Percentiles rank a stretch among this genome's conserved stretches.
Evolutionary conservation across 2,329 filamentous ascomycete species (phyloP).

Genomic region (Neoscytalidium dimidiatum): DNA sequence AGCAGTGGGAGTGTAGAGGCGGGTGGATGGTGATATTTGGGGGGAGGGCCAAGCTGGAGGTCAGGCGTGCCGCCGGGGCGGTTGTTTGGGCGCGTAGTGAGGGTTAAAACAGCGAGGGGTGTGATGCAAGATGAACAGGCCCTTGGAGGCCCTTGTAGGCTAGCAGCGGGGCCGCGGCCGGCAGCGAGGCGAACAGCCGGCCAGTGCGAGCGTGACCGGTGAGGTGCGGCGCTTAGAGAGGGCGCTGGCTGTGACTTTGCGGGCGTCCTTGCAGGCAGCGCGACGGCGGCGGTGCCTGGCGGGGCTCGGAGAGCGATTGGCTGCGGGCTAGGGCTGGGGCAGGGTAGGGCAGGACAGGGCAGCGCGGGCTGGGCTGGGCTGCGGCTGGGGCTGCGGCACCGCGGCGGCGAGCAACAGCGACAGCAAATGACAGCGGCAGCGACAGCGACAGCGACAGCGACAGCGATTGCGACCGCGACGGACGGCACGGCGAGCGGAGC

Average conservation of each 20-base stretch:
- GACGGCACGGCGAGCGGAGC: neutral
- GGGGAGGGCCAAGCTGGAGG: constrained; percentile 9
- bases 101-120: constrained; percentile 22
- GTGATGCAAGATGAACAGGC: constrained; percentile 31
- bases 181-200: constrained; percentile 13
- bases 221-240: constrained; percentile 25
- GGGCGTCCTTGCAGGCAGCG: constrained; percentile 6
- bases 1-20: constrained; percentile 24
- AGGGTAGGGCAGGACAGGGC: neutral
- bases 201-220: constrained; percentile 23
- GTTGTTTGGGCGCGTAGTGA: constrained; percentile 10
- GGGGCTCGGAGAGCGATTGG: neutral
- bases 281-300: neutral
- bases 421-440: no score
- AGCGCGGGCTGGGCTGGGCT: no score
- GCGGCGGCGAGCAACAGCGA: no score
- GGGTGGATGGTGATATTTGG: constrained; percentile 26
- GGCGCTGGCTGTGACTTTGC: constrained; percentile 5
- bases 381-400: no score
- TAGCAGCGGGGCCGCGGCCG: constrained; percentile 7
- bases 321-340: neutral
- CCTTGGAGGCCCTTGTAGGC: neutral
- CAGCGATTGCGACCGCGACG: no score
- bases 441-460: no score
- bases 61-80: constrained; percentile 16